Base-by-base conservation (phyloP, 371 early-diverging fungal genomes). In the Haplosporangium sp. region DNA sequence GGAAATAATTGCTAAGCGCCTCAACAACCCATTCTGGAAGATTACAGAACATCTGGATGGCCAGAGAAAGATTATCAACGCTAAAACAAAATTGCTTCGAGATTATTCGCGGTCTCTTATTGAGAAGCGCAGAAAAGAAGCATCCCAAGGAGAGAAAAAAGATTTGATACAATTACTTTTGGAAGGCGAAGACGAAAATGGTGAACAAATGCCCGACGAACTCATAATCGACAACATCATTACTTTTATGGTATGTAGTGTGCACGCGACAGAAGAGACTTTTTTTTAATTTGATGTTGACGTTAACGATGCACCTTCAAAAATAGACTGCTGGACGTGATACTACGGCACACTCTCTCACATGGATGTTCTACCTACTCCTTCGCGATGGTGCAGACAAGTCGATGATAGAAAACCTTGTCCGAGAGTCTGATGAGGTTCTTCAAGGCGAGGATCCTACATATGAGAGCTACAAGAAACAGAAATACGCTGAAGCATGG, bases 311-410 rank as follows among this genome's bases (percentile, higher is more conserved):
- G 40, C 38, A 40, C 27, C 27, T 27, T 13, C 27, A 64, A 52
- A 17, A 45, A 35, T 27, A 74, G 63, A 44, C 87, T 64, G 87
- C 88, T 10, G 93, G 92, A 34, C 83, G 92, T 52, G 92, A 91
- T 52, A 93, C 94, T 0, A 94, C 94, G 2, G 94, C 94, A 0
- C 89, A 91, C 62, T 87, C 93, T 0, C 69, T 94, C 5, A 84
- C 89, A 0, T 94, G 94, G 94, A 77, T 87, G 15, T 84, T 94
- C 57, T 92, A 86, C 50, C 69, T 81, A 11, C 67, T 94, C 7
- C 47, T 50, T 40, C 56, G 72, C 1, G 62, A 63, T 9, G 77
- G 64, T 0, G 27, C 68, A 0, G 69, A 72, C 15, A 68, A 3
- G 27, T 63, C 10, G n/a, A 34, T 47, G 65, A 65, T 37, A 64